These are phyloP conservation scores for Physcomitrellopsis africana DNA, from an alignment of 225 moss, liverwort and hornwort species.

Conservation along the genomic window DNA sequence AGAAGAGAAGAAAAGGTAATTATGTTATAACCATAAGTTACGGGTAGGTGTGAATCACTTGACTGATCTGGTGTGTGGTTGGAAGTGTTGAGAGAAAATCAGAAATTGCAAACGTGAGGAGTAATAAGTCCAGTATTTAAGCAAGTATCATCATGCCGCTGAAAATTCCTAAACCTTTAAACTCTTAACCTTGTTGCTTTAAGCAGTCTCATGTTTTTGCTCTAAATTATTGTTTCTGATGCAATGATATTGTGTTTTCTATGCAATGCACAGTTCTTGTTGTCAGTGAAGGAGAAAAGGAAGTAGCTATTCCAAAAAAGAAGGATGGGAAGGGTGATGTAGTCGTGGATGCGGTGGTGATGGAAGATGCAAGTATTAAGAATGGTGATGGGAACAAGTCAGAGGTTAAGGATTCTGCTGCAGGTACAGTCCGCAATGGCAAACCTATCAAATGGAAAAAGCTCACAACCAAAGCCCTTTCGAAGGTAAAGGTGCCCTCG, in stretches of 20 bases:
- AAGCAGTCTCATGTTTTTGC: too few relatives aligned
- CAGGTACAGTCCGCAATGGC: slow-evolving; percentile 14
- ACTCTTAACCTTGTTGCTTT: too few relatives aligned
- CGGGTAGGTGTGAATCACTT: slow-evolving; percentile 15
- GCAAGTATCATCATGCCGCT: not conserved
- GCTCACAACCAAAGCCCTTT: slow-evolving; percentile 47
- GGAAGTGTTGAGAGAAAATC: slow-evolving; percentile 11
- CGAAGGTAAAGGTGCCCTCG: slow-evolving; percentile 29
- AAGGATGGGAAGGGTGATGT: slow-evolving; percentile 26
- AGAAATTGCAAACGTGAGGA: not conserved
- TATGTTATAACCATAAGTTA: not conserved
- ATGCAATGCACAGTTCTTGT: slow-evolving; percentile 25
- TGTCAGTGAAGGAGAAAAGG: slow-evolving; percentile 29
- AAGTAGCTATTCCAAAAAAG: slow-evolving; percentile 24
- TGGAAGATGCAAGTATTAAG: slow-evolving; percentile 13
- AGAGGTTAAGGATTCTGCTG: slow-evolving; percentile 24
- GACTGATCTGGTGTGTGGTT: slow-evolving; percentile 10
- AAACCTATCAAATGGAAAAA: slow-evolving; percentile 60
- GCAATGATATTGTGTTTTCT: slow-evolving; percentile 10
- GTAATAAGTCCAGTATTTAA: not conserved
- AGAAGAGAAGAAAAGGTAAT: slow-evolving; percentile 51
- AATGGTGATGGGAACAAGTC: slow-evolving; percentile 16
- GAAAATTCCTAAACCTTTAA: not conserved
- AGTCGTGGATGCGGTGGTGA: slow-evolving; percentile 24
- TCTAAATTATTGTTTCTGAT: not conserved